Evolutionary conservation across 2,329 filamentous ascomycete genomes (phyloP).

Genomic region (Saccharata proteae): DNA sequence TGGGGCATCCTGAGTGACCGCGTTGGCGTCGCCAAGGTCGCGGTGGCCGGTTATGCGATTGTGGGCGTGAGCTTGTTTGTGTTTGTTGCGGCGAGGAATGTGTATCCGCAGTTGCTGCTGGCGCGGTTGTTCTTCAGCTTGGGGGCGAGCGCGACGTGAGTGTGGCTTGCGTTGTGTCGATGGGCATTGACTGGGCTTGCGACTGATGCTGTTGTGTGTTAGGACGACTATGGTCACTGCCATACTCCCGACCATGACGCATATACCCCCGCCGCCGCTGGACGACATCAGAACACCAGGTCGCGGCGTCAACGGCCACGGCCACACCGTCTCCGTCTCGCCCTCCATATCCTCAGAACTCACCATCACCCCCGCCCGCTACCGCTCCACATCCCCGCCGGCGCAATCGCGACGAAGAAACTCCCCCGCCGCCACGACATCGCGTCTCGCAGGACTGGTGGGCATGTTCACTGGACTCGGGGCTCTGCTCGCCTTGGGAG

Average conservation of each 20-base stretch:
- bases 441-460: constrained; percentile 72
- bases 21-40: constrained; percentile 53
- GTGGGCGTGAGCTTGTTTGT: constrained; percentile 65
- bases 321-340: constrained; percentile 49
- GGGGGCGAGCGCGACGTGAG: constrained; percentile 74
- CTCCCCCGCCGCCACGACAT: constrained; percentile 33
- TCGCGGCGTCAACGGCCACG: constrained; percentile 24
- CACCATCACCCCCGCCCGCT: constrained; percentile 56
- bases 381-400: constrained; percentile 21
- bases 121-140: constrained; percentile 79
- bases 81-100: constrained; percentile 74
- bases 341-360: constrained; percentile 61
- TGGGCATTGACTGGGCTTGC: constrained; percentile 5
- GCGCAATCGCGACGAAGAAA: constrained; percentile 41
- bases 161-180: constrained; percentile 3
- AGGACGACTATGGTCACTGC: constrained; percentile 91
- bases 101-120: constrained; percentile 80
- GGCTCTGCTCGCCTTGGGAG: constrained; percentile 65
- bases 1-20: constrained; percentile 73
- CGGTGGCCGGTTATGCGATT: constrained; percentile 66
- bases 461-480: constrained; percentile 88
- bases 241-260: constrained; percentile 63
- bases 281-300: constrained; percentile 17
- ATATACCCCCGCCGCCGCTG: constrained; percentile 14
- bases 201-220: constrained; percentile 2